These are phyloP conservation scores for Arachis stenosperma DNA, from an alignment of 306 rosid species.

Conservation along the genomic window DNA sequence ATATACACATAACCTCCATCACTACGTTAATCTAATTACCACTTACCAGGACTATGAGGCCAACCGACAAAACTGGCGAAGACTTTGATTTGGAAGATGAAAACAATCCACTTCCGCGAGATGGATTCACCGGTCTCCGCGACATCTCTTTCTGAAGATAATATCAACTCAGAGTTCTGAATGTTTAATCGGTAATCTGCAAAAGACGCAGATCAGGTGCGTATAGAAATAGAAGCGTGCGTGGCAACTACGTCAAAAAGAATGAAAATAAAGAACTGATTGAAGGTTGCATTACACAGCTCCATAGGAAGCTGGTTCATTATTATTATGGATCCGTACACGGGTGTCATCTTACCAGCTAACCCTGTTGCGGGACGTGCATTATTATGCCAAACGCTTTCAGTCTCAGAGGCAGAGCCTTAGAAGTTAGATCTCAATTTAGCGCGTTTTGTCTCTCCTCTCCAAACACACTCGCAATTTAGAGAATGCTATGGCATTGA, in stretches of 20 bases:
- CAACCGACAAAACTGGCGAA: slow-evolving; percentile 53
- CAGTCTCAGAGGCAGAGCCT: neutral
- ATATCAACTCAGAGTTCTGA: neutral
- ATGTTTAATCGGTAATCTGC: slow-evolving; percentile 21
- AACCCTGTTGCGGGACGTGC: slow-evolving; percentile 23
- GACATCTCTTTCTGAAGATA: slow-evolving; percentile 43
- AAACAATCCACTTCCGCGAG: slow-evolving; percentile 55
- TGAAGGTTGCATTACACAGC: neutral
- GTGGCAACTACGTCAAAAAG: neutral
- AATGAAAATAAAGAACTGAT: neutral
- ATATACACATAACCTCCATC: too few species aligned
- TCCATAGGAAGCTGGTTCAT: slow-evolving; percentile 1
- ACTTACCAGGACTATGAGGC: slow-evolving; percentile 51
- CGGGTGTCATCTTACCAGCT: slow-evolving; percentile 30
- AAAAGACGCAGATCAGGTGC: slow-evolving; percentile 16
- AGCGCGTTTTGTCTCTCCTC: slow-evolving; percentile 22
- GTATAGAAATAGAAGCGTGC: neutral
- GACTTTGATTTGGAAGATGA: slow-evolving; percentile 51
- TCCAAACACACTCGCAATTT: neutral
- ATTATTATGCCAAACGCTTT: slow-evolving; percentile 13
- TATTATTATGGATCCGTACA: slow-evolving; percentile 28
- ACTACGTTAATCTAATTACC: neutral
- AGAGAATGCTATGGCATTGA: too few species aligned
- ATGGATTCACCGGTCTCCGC: slow-evolving; percentile 54
- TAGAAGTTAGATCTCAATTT: slow-evolving; percentile 39